A percentile compares a stretch with the other conserved stretches of the same genome.
Conservation (phyloP, 1,139 yeast species). For the Pichia sp. region DNA sequence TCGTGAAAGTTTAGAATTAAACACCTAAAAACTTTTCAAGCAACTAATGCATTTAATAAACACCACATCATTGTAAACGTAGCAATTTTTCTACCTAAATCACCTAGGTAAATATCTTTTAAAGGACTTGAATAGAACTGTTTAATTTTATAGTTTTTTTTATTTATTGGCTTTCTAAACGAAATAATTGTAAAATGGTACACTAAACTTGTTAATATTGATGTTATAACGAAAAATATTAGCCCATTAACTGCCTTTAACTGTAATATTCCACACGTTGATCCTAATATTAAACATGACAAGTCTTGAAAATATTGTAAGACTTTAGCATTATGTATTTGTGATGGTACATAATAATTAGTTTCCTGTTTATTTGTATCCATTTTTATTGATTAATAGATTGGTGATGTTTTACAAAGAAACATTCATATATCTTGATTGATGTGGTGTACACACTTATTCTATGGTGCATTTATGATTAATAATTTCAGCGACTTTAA, state of each 20-base stretch:
- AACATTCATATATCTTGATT: no score
- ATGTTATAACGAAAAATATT: slow-evolving; percentile 47
- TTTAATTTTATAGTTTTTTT: slow-evolving; percentile 6
- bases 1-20: slow-evolving; percentile 5
- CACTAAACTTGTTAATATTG: slow-evolving; percentile 38
- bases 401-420: no score
- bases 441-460: no score
- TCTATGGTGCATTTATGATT: no score
- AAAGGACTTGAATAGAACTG: slow-evolving; percentile 49
- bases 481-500: not conserved
- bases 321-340: slow-evolving; percentile 17
- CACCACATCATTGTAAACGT: slow-evolving; percentile 86
- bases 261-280: slow-evolving; percentile 66
- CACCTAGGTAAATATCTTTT: slow-evolving; percentile 49
- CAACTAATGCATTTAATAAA: slow-evolving; percentile 56
- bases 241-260: slow-evolving; percentile 63
- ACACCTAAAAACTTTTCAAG: not conserved
- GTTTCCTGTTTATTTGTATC: not conserved
- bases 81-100: slow-evolving; percentile 52
- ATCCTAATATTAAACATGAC: slow-evolving; percentile 59
- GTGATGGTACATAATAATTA: slow-evolving; percentile 4
- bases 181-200: slow-evolving; percentile 39
- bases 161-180: slow-evolving; percentile 28
- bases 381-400: no score
- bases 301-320: slow-evolving; percentile 37